These are phyloP conservation scores for Phytopythium oedochilum DNA, from an alignment of 352 stramenopile genomes.

Conservation along the genomic window DNA sequence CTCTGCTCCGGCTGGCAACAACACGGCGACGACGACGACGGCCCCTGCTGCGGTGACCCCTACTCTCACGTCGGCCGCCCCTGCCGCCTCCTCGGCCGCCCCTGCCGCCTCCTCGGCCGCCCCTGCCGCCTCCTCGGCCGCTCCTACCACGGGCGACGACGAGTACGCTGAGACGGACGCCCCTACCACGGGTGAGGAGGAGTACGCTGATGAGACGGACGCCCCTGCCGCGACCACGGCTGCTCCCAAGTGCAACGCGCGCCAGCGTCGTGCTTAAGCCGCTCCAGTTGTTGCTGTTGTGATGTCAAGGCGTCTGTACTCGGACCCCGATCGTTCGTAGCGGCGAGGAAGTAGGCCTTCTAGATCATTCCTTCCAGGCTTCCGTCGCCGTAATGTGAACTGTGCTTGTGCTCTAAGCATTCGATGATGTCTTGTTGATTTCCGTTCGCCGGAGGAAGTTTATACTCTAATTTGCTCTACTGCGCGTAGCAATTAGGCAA, in stretches of 20 bases:
- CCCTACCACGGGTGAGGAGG: too few species aligned
- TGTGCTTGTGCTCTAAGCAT: not conserved
- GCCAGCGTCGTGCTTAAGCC: constrained; percentile 22
- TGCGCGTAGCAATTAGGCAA: too few species aligned
- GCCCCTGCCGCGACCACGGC: not conserved
- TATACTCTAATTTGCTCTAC: too few species aligned
- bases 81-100: not conserved
- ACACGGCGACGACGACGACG: too few species aligned
- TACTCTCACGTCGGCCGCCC: not conserved
- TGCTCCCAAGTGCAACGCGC: constrained; percentile 22
- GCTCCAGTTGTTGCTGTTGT: constrained; percentile 18
- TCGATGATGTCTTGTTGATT: not conserved
- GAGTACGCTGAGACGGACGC: too few species aligned
- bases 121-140: not conserved
- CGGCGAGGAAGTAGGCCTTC: constrained; percentile 1
- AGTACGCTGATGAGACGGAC: not conserved
- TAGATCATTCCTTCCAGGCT: not conserved
- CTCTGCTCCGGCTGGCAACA: not conserved
- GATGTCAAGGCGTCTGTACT: not conserved
- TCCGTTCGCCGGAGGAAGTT: too few species aligned
- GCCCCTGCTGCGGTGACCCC: not conserved
- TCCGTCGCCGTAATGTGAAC: not conserved
- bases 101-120: constrained; percentile 5
- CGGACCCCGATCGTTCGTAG: constrained; percentile 3
- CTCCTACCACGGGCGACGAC: not conserved